Evolutionary conservation across 2,329 filamentous ascomycete genomes (phyloP).

Genomic region (Paraphoma sp.): DNA sequence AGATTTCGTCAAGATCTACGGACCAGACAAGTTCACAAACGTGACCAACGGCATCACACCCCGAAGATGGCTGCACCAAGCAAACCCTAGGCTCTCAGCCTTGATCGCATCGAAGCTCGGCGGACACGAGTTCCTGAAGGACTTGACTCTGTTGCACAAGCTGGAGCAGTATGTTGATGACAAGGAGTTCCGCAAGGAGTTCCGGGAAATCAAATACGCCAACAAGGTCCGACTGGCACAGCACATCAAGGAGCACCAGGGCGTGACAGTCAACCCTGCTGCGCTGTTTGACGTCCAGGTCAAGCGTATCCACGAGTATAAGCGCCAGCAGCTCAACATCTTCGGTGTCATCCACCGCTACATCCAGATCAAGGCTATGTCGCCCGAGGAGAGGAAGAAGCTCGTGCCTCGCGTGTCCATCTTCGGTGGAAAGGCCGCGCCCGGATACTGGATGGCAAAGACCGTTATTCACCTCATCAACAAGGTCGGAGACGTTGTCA

Average conservation of each 20-base stretch:
- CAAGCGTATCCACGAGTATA: slow-evolving; percentile 99
- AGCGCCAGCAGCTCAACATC: slow-evolving; percentile 98
- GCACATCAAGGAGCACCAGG: slow-evolving; percentile 84
- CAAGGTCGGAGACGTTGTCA: slow-evolving; percentile 86
- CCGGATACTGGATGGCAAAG: slow-evolving; percentile 99
- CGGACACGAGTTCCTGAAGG: slow-evolving; percentile 83
- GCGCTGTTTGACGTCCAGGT: slow-evolving; percentile 97
- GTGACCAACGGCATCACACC: slow-evolving; percentile 99
- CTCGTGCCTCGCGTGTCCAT: slow-evolving; percentile 87
- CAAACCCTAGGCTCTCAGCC: slow-evolving; percentile 89
- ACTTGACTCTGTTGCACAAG: slow-evolving; percentile 84
- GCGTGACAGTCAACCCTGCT: slow-evolving; percentile 82
- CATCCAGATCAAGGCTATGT: slow-evolving; percentile 84
- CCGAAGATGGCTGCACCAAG: slow-evolving; percentile 94
- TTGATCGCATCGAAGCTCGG: slow-evolving; percentile 91
- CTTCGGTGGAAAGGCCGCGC: slow-evolving; percentile 96
- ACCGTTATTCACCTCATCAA: slow-evolving; percentile 98
- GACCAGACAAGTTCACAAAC: slow-evolving; percentile 96
- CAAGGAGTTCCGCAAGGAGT: slow-evolving; percentile 89
- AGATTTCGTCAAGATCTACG: slow-evolving; percentile 95
- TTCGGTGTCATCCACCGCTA: slow-evolving; percentile 98
- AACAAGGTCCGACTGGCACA: slow-evolving; percentile 94
- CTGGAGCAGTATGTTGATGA: slow-evolving; percentile 86
- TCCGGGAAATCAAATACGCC: slow-evolving; percentile 93
- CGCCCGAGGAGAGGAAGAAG: slow-evolving; percentile 83